Evolutionary conservation across 106 monocot species (phyloP).

Genomic region (Dendrobium officinale): DNA sequence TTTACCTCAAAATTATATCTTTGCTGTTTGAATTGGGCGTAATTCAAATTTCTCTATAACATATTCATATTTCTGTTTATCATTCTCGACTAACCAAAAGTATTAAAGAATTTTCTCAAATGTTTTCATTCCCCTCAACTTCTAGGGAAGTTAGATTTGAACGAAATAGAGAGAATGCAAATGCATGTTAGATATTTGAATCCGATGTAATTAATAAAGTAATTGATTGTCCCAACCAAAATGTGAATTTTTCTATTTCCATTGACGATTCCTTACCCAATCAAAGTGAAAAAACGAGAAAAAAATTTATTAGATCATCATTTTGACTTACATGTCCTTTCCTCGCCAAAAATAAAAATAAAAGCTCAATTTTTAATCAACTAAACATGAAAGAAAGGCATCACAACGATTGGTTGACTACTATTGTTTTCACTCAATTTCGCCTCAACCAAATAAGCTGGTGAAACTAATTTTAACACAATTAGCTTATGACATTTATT

Average conservation of each 20-base stretch:
- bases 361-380: neutral
- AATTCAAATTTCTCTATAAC: too few species aligned
- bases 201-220: neutral
- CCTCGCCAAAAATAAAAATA: too few species aligned
- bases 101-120: too few species aligned
- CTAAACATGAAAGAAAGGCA: neutral
- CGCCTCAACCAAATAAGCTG: neutral
- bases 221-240: neutral
- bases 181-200: neutral
- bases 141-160: neutral
- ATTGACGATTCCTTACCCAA: neutral
- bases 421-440: neutral
- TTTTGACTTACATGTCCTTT: too few species aligned
- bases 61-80: too few species aligned
- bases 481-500: neutral
- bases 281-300: neutral
- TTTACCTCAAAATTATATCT: too few species aligned
- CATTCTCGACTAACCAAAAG: too few species aligned
- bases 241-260: neutral
- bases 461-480: neutral
- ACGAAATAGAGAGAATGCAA: neutral
- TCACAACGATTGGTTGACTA: neutral
- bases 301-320: too few species aligned
- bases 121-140: neutral
- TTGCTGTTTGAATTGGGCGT: too few species aligned